Base-by-base conservation (phyloP, 75 land plant genomes). In the Picea sitchensis region DNA sequence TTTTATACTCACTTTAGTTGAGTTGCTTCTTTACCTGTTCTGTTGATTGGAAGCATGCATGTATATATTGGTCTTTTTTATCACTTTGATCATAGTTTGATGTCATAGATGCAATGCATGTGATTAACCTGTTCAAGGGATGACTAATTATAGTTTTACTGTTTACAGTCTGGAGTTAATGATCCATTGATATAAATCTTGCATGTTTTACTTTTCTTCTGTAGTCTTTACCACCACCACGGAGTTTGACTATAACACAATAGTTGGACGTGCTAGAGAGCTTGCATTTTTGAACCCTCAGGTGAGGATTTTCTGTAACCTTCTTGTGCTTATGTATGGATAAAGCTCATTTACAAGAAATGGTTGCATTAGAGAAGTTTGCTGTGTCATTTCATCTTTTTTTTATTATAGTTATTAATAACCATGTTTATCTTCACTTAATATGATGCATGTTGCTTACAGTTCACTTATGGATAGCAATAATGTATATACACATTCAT, bases 231-330 rank as follows among this genome's bases (percentile, higher is more conserved):
- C 92, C 23, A 83, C 98, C n/a, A 84, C 82, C 14, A 95, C 91
- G 75, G 73, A 85, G 69, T 91, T 97, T 80, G 99, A 97, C 80
- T 89, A 91, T 77, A 86, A 87, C 83, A 95, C 93, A 20, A 90
- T 97, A 73, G 83, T 92, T 86, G 90, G 95, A 32, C 91, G 99
- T 78, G 82, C 90, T 47, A 86, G 99, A 69, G 99, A 95, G 78
- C 93, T 97, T 67, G 99, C 99, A 72, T 97, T 97, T 79, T 79
- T 97, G 57, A 97, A 95, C 78, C 95, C 99, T 51, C 68, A 91
- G 95, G 99, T 95, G 76, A 68, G 56, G n/a, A 34, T 60, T n/a
- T n/a, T 44, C 63, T 60, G 56, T 20, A 44, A n/a, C 5, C 54
- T 71, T 71, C 8, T 71, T n/a, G 23, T 44, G 51, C 26, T 71